Conservation (phyloP, 257 asterid genomes). For the Plantago major region DNA sequence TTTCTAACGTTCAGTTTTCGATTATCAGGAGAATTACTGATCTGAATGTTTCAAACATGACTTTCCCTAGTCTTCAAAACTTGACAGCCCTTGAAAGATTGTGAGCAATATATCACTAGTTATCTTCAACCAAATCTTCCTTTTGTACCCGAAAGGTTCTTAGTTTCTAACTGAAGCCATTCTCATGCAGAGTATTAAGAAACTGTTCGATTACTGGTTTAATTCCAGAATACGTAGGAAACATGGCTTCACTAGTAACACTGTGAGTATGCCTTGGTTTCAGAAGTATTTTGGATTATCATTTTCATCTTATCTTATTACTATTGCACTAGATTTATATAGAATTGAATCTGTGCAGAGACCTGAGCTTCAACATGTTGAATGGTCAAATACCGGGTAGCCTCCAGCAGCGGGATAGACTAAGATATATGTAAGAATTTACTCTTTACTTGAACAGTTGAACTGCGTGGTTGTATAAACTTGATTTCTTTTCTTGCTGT, state of each 20-base stretch:
- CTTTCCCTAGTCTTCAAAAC: conserved; percentile 52
- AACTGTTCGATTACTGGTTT: conserved; percentile 69
- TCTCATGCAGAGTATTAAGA: conserved; percentile 59
- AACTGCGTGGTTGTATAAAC: not conserved
- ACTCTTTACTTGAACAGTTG: not conserved
- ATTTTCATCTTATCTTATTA: too few species aligned
- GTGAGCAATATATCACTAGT: conserved; percentile 49
- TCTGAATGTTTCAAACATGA: conserved; percentile 41
- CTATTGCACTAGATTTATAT: conserved; percentile 13
- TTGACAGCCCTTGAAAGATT: conserved; percentile 20
- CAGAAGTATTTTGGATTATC: too few species aligned
- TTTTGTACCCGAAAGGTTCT: conserved; percentile 1
- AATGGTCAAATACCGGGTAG: conserved; percentile 44
- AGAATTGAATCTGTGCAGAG: conserved; percentile 42
- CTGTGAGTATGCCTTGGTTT: conserved; percentile 46
- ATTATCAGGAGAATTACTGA: conserved; percentile 69
- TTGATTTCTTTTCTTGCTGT: conserved; percentile 1
- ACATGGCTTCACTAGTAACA: conserved; percentile 20
- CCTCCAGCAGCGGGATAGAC: conserved; percentile 15
- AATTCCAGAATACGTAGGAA: conserved; percentile 53
- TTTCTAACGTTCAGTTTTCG: not conserved
- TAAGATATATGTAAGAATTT: conserved; percentile 42
- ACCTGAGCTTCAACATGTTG: conserved; percentile 76
- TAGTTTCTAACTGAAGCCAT: conserved; percentile 1
- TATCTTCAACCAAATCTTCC: conserved; percentile 1